Evolutionary conservation across 176 grass and related monocot genomes (phyloP).

Genomic region (Bonia amplexicaulis): DNA sequence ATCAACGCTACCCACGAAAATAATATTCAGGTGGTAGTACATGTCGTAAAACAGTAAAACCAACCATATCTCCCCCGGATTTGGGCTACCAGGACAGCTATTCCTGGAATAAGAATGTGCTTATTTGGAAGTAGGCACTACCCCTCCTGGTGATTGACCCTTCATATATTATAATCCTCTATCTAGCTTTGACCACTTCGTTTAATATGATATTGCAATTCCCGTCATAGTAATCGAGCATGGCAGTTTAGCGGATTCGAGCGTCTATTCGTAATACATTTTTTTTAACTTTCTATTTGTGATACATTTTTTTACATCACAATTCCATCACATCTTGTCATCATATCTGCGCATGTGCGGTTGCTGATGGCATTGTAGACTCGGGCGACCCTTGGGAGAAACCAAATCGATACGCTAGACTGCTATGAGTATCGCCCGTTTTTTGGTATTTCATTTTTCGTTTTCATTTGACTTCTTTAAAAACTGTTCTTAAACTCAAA

Average conservation of each 20-base stretch:
- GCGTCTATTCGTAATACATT: background rate
- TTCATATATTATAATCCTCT: background rate
- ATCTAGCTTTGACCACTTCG: background rate
- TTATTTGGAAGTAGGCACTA: background rate
- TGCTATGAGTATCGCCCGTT: no score
- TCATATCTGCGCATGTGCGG: background rate
- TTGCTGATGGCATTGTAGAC: background rate
- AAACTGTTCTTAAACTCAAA: no score
- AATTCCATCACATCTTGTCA: background rate
- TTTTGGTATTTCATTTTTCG: no score
- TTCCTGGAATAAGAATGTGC: constrained; percentile 23
- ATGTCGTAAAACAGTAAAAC: constrained; percentile 19
- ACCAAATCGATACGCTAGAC: background rate
- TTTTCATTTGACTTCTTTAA: no score
- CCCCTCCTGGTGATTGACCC: background rate
- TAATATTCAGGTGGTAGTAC: background rate
- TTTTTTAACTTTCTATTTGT: no score
- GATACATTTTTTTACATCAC: background rate
- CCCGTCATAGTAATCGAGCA: background rate
- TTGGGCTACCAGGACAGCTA: constrained; percentile 35
- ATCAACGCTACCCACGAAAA: constrained; percentile 3
- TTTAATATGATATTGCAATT: background rate
- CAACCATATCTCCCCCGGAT: background rate
- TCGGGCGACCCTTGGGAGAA: background rate
- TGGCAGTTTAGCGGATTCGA: background rate